Evolutionary conservation across 768 basidiomycete genomes (phyloP), one percentile per base, ranked within the genome.

Genomic region (Amanita muscaria): DNA sequence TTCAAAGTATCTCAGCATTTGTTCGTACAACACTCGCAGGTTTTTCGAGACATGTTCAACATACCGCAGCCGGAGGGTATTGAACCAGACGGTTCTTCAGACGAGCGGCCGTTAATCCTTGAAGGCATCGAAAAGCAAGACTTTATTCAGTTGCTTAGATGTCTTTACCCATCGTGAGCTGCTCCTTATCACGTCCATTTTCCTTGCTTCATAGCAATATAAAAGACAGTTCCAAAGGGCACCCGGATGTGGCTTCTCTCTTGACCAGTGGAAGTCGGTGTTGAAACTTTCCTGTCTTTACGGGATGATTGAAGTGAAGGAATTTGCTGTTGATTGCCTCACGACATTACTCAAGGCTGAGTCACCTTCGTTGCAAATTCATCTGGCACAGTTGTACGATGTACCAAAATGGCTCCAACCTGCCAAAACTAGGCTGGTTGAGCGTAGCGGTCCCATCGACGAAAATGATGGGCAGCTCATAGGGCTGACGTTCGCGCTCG

Each of bases 271-370:
- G 73, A 50, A 62, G 12, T 58, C 64, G 0, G 59, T 66, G 15
- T 51, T 68, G n/a, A 64, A 65, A 48, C 52, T 72, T 16, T 54
- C 70, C 5, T 60, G 52, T 5, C 63, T 65, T 53, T 72, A 70
- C 65, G 53, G 55, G 32, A 66, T 67, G 40, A 48, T 54, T 15
- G 39, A 47, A 11, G 39, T 69, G 23, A 58, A 64, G 25, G 41
- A 50, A 14, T 47, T 55, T 27, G 65, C 65, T 4, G 54, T 66
- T 12, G 12, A 57, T 4, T 44, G 51, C 2, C 52, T 73, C 18
- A 43, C 51, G 24, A 32, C 49, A 2, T 14, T 44, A 3, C 24
- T 49, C 3, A 31, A 29, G 6, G 7, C 40, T 1, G 45, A 59
- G 12, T 49, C 48, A 5, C 50, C 59, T 19, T 46, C 57, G 4